Conservation (phyloP, 805 yeast genomes). For the Candida montana region DNA sequence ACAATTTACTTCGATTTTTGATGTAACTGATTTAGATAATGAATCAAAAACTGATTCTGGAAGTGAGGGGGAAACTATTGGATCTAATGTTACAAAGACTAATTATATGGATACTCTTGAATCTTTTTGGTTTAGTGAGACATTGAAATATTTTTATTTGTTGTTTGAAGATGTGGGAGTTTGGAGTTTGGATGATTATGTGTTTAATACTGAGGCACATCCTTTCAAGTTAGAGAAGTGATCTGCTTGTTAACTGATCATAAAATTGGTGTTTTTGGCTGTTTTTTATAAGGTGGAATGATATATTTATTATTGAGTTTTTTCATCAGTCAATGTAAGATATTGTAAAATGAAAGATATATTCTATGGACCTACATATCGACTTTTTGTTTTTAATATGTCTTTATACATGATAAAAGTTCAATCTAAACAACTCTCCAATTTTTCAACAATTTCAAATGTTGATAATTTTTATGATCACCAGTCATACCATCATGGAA, state of each 20-base stretch:
- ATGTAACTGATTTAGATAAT: constrained; percentile 27
- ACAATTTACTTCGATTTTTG: constrained; percentile 34
- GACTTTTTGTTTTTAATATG: too few relatives aligned
- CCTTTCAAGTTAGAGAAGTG: constrained; percentile 33
- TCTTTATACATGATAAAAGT: too few relatives aligned
- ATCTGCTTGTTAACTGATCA: background rate
- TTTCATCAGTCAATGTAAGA: too few relatives aligned
- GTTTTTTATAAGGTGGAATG: too few relatives aligned
- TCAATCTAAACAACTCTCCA: constrained; percentile 44
- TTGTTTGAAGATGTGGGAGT: constrained; percentile 39
- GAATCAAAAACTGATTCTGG: background rate
- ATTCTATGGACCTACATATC: too few relatives aligned
- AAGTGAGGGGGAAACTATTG: background rate
- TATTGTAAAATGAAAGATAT: too few relatives aligned
- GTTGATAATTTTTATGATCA: constrained; percentile 38
- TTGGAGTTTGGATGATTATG: constrained; percentile 46
- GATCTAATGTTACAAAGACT: constrained; percentile 19
- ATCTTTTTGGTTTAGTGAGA: constrained; percentile 54
- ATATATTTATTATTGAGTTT: too few relatives aligned
- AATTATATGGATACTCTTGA: constrained; percentile 34
- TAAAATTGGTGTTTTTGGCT: too few relatives aligned
- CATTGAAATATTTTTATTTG: constrained; percentile 50
- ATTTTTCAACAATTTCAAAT: constrained; percentile 48
- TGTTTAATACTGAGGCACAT: constrained; percentile 61
- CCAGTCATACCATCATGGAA: constrained; percentile 80